Conservation (phyloP, 805 yeast genomes). For the Spathaspora boniae region DNA sequence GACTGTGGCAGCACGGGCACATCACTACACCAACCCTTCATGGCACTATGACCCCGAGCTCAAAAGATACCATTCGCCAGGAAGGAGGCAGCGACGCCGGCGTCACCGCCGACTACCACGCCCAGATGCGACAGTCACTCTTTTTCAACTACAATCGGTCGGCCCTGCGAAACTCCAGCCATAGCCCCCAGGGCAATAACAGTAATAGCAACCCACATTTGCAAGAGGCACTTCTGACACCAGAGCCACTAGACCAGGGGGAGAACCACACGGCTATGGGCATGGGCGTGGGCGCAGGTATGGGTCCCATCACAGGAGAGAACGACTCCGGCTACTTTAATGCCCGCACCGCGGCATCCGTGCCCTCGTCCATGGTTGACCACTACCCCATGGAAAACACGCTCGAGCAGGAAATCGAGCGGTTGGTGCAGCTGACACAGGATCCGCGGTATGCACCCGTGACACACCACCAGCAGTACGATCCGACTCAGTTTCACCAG, state of each 20-base stretch:
- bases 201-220: no score
- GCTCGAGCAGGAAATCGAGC: conserved; percentile 1
- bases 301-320: neutral
- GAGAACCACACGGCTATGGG: neutral
- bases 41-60: no score
- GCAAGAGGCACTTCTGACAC: neutral
- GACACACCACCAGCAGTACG: no score
- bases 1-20: no score
- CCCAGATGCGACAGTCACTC: conserved; percentile 2
- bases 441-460: no score
- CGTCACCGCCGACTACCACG: conserved; percentile 5
- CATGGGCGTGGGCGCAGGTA: neutral
- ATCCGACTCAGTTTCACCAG: conserved; percentile 6
- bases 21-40: no score
- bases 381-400: neutral
- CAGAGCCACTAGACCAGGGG: neutral
- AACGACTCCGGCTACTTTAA: conserved; percentile 5
- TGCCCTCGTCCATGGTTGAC: conserved; percentile 8
- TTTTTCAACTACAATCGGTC: conserved; percentile 3
- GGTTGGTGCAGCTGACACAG: neutral
- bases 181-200: no score
- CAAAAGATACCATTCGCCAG: no score
- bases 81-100: no score
- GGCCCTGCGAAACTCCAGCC: no score
- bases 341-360: conserved; percentile 6